A percentile compares a stretch with the other conserved stretches of the same genome.
Evolutionary conservation across 2,329 filamentous ascomycete genomes (phyloP).

Genomic region (Chaetomium strumarium): DNA sequence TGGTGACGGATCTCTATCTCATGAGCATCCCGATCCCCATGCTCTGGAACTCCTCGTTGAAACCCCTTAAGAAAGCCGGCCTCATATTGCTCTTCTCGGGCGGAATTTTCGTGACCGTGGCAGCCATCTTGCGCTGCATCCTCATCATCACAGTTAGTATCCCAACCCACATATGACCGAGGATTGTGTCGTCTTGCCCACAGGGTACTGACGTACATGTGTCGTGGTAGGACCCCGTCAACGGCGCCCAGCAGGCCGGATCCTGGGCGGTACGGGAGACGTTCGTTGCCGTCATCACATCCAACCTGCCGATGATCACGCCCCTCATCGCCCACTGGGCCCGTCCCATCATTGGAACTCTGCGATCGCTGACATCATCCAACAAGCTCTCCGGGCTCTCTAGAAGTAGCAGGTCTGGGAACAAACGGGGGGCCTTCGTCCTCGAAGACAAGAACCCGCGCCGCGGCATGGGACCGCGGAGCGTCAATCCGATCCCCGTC

Average conservation of each 20-base stretch:
- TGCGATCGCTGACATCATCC: slow-evolving; percentile 27
- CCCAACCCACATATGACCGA: not conserved
- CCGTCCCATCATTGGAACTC: slow-evolving; percentile 29
- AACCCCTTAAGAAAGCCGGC: slow-evolving; percentile 44
- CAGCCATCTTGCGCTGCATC: slow-evolving; percentile 48
- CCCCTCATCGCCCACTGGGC: not conserved
- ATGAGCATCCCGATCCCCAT: slow-evolving; percentile 41
- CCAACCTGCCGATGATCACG: slow-evolving; percentile 35
- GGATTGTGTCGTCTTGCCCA: not conserved
- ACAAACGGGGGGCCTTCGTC: slow-evolving; percentile 14
- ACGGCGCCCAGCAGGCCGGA: slow-evolving; percentile 34
- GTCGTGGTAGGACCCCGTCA: slow-evolving; percentile 28
- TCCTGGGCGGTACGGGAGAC: slow-evolving; percentile 37
- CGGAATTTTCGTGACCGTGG: slow-evolving; percentile 49
- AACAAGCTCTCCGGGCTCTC: slow-evolving; percentile 10
- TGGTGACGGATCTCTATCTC: slow-evolving; percentile 36
- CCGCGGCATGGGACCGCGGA: slow-evolving; percentile 26
- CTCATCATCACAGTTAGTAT: slow-evolving; percentile 38
- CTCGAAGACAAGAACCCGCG: slow-evolving; percentile 28
- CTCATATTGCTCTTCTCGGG: slow-evolving; percentile 50
- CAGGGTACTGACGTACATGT: not conserved
- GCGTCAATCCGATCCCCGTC: slow-evolving; percentile 26
- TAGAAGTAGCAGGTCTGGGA: slow-evolving; percentile 8
- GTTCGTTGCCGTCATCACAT: slow-evolving; percentile 36
- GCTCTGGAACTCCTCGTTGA: slow-evolving; percentile 47